Evolutionary conservation across 2,329 filamentous ascomycete species (phyloP).

Genomic region (Exophiala spinifera): DNA sequence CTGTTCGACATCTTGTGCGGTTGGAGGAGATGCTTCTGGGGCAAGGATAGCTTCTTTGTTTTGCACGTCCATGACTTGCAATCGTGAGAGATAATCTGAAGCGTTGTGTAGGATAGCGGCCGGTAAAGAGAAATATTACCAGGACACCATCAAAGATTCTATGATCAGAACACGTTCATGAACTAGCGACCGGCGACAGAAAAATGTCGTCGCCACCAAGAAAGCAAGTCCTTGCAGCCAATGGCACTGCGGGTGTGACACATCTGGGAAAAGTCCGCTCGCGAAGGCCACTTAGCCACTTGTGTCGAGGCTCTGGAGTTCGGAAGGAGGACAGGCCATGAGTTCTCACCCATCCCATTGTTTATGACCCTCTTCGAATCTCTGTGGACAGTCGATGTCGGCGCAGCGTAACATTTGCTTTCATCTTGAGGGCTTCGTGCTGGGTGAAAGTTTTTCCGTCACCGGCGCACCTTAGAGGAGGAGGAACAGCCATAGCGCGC

Average conservation of each 20-base stretch:
- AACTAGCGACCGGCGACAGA: no score
- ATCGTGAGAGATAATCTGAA: no score
- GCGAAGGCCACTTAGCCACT: background rate
- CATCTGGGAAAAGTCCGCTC: background rate
- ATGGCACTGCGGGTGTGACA: conserved; percentile 5
- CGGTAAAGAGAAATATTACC: background rate
- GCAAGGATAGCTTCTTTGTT: conserved; percentile 8
- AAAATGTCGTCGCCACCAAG: background rate
- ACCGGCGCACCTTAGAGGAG: background rate
- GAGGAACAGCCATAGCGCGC: conserved; percentile 16
- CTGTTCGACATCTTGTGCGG: conserved; percentile 8
- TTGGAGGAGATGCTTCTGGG: background rate
- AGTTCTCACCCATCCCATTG: no score
- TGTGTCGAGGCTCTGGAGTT: no score
- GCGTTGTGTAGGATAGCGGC: no score
- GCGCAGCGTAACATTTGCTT: background rate
- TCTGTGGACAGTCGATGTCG: background rate
- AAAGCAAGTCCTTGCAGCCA: conserved; percentile 3
- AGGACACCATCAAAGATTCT: no score
- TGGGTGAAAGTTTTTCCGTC: no score
- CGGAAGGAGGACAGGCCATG: no score
- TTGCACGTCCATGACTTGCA: conserved; percentile 1
- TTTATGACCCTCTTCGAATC: background rate
- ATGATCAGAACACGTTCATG: no score
- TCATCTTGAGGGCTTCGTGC: no score